phyloP scores from a whole-genome alignment of 306 rosid species.

The Hippophae rhamnoides region DNA sequence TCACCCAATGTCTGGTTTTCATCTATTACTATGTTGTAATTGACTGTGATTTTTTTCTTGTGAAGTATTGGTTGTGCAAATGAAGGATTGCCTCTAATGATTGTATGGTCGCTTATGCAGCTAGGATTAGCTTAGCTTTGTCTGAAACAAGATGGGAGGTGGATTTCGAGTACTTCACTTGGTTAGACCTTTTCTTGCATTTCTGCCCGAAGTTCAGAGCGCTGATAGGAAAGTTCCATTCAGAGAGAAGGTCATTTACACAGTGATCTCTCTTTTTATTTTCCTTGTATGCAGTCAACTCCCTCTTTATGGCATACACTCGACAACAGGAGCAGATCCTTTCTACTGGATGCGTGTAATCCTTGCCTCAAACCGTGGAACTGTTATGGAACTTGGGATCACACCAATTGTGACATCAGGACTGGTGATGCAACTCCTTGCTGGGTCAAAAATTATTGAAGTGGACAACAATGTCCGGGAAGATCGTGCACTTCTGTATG shows the following conservation, averaged over 20 bases:
- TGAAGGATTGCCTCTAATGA: too few relatives aligned
- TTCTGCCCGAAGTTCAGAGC: constrained; percentile 72
- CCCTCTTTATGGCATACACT: constrained; percentile 87
- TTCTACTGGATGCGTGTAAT: constrained; percentile 95
- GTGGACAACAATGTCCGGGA: constrained; percentile 90
- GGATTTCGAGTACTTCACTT: constrained; percentile 78
- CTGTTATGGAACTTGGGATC: constrained; percentile 96
- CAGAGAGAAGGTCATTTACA: constrained; percentile 78
- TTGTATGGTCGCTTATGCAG: too few relatives aligned
- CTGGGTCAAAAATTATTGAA: constrained; percentile 80
- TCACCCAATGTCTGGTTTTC: too few relatives aligned
- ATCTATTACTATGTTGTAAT: too few relatives aligned
- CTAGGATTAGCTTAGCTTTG: constrained; percentile 2
- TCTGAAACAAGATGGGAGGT: constrained; percentile 53
- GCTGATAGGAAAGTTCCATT: constrained; percentile 70
- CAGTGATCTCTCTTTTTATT: constrained; percentile 57
- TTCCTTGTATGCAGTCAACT: constrained; percentile 93
- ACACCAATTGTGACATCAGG: constrained; percentile 92
- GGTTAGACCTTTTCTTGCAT: constrained; percentile 67
- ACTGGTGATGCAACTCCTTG: constrained; percentile 82
- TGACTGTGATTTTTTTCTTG: too few relatives aligned
- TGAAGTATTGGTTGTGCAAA: too few relatives aligned
- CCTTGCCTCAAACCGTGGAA: constrained; percentile 88
- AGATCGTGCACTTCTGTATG: constrained; percentile 85
- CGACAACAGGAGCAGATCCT: constrained; percentile 88